Conservation (phyloP, 768 basidiomycete species). For the Podaxis sp. region DNA sequence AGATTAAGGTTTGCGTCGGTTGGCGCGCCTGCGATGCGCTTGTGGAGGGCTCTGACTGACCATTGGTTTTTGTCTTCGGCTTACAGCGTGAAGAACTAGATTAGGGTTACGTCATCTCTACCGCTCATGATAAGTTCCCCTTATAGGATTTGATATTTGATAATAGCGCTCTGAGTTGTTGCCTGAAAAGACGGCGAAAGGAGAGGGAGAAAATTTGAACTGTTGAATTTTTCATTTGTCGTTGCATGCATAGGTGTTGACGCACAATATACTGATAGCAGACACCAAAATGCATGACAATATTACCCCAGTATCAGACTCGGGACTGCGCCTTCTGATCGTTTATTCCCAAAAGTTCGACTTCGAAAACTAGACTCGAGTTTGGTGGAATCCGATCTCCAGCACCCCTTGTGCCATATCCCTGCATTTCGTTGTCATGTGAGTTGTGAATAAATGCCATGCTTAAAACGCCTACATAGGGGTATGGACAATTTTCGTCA, state of each 20-base stretch:
- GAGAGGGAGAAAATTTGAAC: no score
- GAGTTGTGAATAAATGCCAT: background rate
- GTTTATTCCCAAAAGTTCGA: slow-evolving; percentile 26
- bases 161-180: background rate
- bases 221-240: no score
- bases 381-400: slow-evolving; percentile 68
- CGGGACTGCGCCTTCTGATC: background rate
- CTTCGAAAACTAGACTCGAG: slow-evolving; percentile 75
- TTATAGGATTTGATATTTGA: background rate
- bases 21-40: background rate
- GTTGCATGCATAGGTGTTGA: no score
- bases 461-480: no score
- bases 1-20: background rate
- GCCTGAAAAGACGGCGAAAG: background rate
- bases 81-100: background rate
- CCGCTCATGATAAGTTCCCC: background rate
- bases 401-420: slow-evolving; percentile 72
- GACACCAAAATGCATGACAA: no score
- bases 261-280: no score
- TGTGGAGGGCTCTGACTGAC: background rate
- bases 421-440: slow-evolving; percentile 38
- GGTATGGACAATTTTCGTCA: no score
- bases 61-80: background rate
- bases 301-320: no score
- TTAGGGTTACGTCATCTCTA: background rate